Evolutionary conservation across 768 basidiomycete genomes (phyloP).

Genomic region (Calocera viscosa): DNA sequence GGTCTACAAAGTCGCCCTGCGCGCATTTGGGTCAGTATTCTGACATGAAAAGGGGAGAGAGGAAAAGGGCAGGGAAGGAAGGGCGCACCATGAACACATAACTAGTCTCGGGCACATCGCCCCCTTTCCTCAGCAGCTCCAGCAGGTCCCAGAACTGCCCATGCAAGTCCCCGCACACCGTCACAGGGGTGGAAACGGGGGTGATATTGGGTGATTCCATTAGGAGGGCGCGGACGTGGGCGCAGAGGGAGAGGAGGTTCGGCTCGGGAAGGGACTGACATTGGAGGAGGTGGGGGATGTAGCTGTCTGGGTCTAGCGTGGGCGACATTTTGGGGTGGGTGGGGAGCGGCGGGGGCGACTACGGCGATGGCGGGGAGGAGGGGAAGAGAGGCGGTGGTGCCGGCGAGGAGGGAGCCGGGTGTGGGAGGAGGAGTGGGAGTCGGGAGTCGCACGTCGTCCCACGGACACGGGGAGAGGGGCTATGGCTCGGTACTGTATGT

Average conservation of each 20-base stretch:
- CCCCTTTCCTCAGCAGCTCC: conserved; percentile 28
- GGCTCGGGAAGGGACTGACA: conserved; percentile 31
- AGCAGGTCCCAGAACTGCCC: conserved; percentile 35
- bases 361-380: not conserved
- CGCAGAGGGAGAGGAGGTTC: conserved; percentile 29
- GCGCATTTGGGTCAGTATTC: not conserved
- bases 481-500: no score
- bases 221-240: conserved; percentile 27
- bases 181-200: conserved; percentile 32
- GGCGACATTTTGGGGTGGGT: conserved; percentile 1
- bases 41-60: not conserved
- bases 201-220: conserved; percentile 35
- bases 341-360: not conserved
- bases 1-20: conserved; percentile 94
- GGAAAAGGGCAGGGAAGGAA: conserved; percentile 10
- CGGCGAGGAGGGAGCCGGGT: no score
- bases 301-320: conserved; percentile 13
- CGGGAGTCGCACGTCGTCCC: no score
- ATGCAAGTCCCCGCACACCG: conserved; percentile 36
- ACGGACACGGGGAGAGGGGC: no score
- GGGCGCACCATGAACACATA: conserved; percentile 27
- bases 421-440: no score
- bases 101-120: conserved; percentile 26
- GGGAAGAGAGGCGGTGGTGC: not conserved
- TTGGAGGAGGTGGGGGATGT: conserved; percentile 25